Evolutionary conservation across 345 rosid genomes (phyloP), one percentile per base, ranked within the genome.

Genomic region (thale cress (Arabidopsis thaliana)): DNA sequence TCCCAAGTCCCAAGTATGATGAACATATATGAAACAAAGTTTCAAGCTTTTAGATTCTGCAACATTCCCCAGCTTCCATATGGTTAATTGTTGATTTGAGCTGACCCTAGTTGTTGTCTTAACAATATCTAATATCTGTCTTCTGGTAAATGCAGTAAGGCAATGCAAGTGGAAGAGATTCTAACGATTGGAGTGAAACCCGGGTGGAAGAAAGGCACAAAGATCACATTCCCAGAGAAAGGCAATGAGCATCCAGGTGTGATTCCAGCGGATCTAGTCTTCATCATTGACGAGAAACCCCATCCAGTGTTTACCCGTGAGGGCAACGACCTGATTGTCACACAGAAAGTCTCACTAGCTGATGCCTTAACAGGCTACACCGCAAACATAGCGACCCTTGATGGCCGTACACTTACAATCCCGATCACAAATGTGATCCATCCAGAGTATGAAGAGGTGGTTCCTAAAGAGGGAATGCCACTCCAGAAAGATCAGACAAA

Each of bases 361-460:
- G 93, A 88, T 37, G 93, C 93, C 75, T 79, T 88, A 57, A 84
- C 84, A 11, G 93, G 88, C 67, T 82, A 79, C 79, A 88, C 87
- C 0, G 79, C 80, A 10, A 82, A 78, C 46, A 28, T 88, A 23
- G 82, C 88, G 1, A 79, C 90, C 16, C 79, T 88, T 66, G 93
- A 88, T 67, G 90, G 88, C 28, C 72, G 92, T 42, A 78, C 59
- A 53, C 77, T 88, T 60, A 51, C 80, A 14, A 33, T 86, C n/a
- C 86, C 88, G 1, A 80, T 82, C 37, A 75, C 77, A 10, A 83
- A 71, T 46, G 85, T 88, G 46, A 76, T 88, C 48, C 82, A 79
- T 73, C 87, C 92, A 5, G 85, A 75, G 20, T 83, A 83, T 14
- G 93, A 88, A 81, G 82, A 83, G 38, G 79, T 84, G 37, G 80